These are phyloP conservation scores for Colletotrichum higginsianum DNA, from an alignment of 2,329 filamentous ascomycete genomes.

Conservation along the genomic window DNA sequence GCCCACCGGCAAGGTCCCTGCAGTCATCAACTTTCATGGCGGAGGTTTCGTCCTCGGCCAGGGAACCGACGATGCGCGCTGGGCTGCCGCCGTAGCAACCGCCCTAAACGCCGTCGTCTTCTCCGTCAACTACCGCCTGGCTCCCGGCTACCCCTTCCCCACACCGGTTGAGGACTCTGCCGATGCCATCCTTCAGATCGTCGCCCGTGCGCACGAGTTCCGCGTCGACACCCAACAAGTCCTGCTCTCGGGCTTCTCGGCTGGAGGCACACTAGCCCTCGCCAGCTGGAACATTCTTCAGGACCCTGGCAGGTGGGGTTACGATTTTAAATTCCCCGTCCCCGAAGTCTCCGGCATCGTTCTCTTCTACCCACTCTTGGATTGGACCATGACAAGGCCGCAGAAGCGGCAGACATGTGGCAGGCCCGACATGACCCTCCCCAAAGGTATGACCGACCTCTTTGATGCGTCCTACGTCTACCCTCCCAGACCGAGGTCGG, in stretches of 20 bases:
- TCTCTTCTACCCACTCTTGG: constrained; percentile 75
- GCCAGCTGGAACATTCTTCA: constrained; percentile 63
- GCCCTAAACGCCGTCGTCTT: constrained; percentile 71
- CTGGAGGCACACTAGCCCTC: constrained; percentile 71
- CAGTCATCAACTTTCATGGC: constrained; percentile 74
- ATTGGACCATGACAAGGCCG: constrained; percentile 71
- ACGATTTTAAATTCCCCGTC: constrained; percentile 55
- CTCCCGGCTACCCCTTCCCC: constrained; percentile 75
- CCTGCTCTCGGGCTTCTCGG: constrained; percentile 75
- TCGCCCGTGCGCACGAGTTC: constrained; percentile 68
- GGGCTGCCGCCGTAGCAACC: constrained; percentile 68
- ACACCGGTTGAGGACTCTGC: constrained; percentile 76
- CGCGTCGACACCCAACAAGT: constrained; percentile 70
- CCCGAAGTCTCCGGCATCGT: constrained; percentile 67
- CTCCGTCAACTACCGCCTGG: constrained; percentile 78
- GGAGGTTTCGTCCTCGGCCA: constrained; percentile 77
- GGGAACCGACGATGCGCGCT: constrained; percentile 75
- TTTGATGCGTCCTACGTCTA: constrained; percentile 76
- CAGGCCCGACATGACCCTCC: constrained; percentile 71
- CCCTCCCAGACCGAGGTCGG: constrained; percentile 61
- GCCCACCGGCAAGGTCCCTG: constrained; percentile 44
- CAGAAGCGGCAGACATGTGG: constrained; percentile 69
- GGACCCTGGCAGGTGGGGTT: constrained; percentile 58
- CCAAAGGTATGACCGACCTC: constrained; percentile 71
- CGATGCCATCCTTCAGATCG: constrained; percentile 74